Conservation (phyloP, 2,329 filamentous ascomycete species). For the Penicillium sp. region DNA sequence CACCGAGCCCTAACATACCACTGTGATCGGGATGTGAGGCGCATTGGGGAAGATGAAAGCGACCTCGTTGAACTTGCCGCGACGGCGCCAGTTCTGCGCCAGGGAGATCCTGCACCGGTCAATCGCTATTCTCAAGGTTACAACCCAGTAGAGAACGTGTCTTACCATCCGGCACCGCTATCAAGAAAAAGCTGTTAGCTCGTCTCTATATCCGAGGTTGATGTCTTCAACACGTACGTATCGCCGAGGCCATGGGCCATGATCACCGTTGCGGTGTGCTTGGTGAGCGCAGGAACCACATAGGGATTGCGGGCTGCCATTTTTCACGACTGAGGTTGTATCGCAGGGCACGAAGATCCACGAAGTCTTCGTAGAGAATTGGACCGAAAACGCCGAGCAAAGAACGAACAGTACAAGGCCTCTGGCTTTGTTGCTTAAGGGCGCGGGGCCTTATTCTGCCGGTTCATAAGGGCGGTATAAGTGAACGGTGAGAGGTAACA, state of each 20-base stretch:
- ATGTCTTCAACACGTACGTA: conserved; percentile 56
- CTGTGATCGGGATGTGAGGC: conserved; percentile 81
- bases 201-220: not conserved
- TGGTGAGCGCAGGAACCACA: conserved; percentile 75
- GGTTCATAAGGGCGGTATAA: not conserved
- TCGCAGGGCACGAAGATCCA: not conserved
- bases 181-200: conserved; percentile 1
- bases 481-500: too few species aligned
- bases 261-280: conserved; percentile 92
- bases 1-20: conserved; percentile 54
- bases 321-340: conserved; percentile 15
- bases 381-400: not conserved
- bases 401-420: not conserved
- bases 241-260: conserved; percentile 93
- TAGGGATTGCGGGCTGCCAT: conserved; percentile 59
- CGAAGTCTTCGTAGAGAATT: not conserved
- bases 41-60: conserved; percentile 95
- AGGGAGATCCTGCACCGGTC: conserved; percentile 61
- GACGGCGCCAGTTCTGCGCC: conserved; percentile 82
- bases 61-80: conserved; percentile 81
- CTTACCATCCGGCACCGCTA: conserved; percentile 54
- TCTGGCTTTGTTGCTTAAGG: too few species aligned
- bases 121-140: not conserved
- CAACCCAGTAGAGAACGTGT: not conserved
- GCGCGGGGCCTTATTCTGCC: not conserved